Base-by-base conservation (phyloP, 1,284 basidiomycete species). In the Sporisorium sorghi region DNA sequence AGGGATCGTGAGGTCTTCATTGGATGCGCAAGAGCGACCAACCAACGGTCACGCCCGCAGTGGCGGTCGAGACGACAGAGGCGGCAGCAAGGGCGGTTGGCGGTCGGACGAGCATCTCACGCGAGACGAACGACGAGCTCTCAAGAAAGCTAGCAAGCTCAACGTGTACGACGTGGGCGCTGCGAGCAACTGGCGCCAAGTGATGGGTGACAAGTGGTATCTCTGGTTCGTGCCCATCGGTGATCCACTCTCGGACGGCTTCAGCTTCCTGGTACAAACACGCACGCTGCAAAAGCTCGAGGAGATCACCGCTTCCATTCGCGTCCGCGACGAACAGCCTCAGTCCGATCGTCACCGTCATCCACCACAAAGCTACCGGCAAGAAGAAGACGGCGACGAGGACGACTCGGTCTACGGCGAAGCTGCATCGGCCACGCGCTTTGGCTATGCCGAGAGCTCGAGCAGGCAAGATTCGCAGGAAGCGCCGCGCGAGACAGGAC, bases 161-260 rank as follows among this genome's bases (percentile, higher is more conserved):
- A 80, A 83, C 48, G 71, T 83, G 9, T 83, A 83, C 70, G 75
- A 83, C 43, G 63, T 83, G 3, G 80, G 81, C 5, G 30, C 52
- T 1, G 21, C 19, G 10, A 50, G 44, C 19, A 83, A 83, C 42
- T 81, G 76, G 79, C 35, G 54, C 12, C 67, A 68, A 30, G 47
- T 80, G 23, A 80, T 83, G 68, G 82, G 82, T 11, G 53, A 65
- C 12, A 28, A 43, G 12, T 71, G 67, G 69, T 64, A 43, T 39
- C 48, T 71, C 15, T 83, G 82, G 78, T 69, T 71, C 42, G 33
- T 81, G 12, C 82, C 82, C 5, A 28, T 78, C 21, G 81, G 78
- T 24, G 59, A 75, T 14, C 78, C 78, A 28, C 52, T 67, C 0
- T 37, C 56, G 14, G 76, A 80, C 40, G 79, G 79, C 2, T 65